Evolutionary conservation across 768 basidiomycete species (phyloP), one percentile per base, ranked within the genome.

Genomic region (Amyloporia xantha): DNA sequence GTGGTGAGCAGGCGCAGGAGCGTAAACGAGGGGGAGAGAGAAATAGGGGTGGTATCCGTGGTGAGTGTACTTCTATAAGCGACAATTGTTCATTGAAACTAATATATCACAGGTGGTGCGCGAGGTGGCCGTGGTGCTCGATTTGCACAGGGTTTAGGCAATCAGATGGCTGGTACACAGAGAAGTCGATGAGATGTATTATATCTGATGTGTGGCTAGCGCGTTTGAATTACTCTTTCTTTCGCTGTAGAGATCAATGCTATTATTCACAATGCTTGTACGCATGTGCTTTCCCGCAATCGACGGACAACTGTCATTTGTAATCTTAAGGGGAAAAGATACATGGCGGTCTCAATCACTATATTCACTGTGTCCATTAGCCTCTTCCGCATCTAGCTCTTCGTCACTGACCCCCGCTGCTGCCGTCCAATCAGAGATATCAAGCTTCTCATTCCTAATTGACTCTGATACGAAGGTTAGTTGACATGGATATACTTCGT

Each of bases 101-200:
- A 12, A 40, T n/a, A 47, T 48, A 47, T 28, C 47, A 20, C 54
- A 83, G 82, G 83, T 55, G 81, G 82, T 39, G 71, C 77, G 23
- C 75, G 81, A 20, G 68, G 68, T 47, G 89, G 86, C 41, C 76
- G 91, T 51, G 86, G 91, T 20, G 75, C 78, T 24, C 78, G 88
- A n/a, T 91, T 91, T 60, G 77, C 85, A 17, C 87, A 91, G 66
- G 88, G 88, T 19, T 72, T 91, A 35, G 88, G 88, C 21, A 86
- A 85, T 59, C 84, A 85, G 59, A 87, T 88, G 86, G 71, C 79
- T 38, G 69, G 66, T 23, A 54, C 59, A 23, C 59, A 60, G 55
- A 52, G 59, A 50, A 54, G 51, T 47, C 59, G 63, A 24, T 63
- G 53, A 56, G 44, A 11, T n/a, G n/a, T n/a, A n/a, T n/a, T n/a